Conservation (phyloP, 1,139 yeast genomes). For the Scheffersomyces parashehatae region DNA sequence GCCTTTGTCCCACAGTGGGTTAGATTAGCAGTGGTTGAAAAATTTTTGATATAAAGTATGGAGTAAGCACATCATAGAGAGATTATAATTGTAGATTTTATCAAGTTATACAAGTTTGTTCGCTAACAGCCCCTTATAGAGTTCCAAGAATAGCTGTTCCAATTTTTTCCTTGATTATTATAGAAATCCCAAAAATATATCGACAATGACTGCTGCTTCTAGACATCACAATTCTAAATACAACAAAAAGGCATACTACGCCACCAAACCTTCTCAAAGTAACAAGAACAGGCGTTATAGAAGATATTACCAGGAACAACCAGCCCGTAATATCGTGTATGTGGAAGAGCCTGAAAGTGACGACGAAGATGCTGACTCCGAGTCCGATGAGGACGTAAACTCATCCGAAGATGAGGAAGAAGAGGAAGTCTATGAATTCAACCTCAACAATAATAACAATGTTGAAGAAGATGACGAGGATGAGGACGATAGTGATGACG, state of each 20-base stretch:
- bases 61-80: neutral
- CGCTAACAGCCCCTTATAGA: neutral
- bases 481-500: constrained; percentile 9
- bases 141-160: neutral
- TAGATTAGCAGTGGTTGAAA: constrained; percentile 3
- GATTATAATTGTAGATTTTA: neutral
- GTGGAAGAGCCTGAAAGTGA: constrained; percentile 44
- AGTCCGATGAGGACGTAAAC: constrained; percentile 18
- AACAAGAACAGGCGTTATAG: constrained; percentile 23
- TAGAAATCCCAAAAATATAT: neutral
- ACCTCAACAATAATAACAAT: constrained; percentile 17
- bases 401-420: constrained; percentile 14
- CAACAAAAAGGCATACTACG: constrained; percentile 12
- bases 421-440: constrained; percentile 25
- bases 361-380: constrained; percentile 17
- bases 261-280: constrained; percentile 18
- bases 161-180: neutral
- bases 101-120: neutral
- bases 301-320: constrained; percentile 37
- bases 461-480: constrained; percentile 11
- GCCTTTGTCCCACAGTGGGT: neutral
- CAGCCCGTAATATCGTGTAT: constrained; percentile 31
- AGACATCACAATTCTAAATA: constrained; percentile 12
- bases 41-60: constrained; percentile 7
- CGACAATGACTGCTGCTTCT: constrained; percentile 8